phyloP scores from a whole-genome alignment of 345 rosid species.

The Dovyalis caffra region DNA sequence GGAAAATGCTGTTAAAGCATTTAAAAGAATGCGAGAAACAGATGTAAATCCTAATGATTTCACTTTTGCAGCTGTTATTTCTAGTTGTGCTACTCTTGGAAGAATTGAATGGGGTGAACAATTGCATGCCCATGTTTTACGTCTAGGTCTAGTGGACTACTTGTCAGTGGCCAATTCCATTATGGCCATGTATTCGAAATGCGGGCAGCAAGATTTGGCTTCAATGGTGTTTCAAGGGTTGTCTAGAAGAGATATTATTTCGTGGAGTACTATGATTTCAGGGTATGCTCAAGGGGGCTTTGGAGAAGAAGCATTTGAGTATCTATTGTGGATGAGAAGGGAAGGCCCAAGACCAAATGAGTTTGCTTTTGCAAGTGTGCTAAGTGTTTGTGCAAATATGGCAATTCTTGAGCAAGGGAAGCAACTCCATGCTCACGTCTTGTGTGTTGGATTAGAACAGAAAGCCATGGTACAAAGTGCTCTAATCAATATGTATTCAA shows the following conservation, averaged over 20 bases:
- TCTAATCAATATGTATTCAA: slow-evolving; percentile 81
- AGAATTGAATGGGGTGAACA: slow-evolving; percentile 78
- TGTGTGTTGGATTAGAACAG: slow-evolving; percentile 57
- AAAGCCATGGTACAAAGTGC: slow-evolving; percentile 51
- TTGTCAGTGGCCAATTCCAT: slow-evolving; percentile 70
- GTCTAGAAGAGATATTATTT: slow-evolving; percentile 58
- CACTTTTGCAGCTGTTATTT: slow-evolving; percentile 65
- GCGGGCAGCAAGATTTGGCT: slow-evolving; percentile 55
- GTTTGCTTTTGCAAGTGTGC: slow-evolving; percentile 69
- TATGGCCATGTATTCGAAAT: slow-evolving; percentile 71
- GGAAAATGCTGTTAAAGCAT: slow-evolving; percentile 54
- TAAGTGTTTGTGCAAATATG: slow-evolving; percentile 79
- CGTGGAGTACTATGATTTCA: slow-evolving; percentile 85
- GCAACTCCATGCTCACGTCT: slow-evolving; percentile 67
- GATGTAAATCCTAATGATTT: slow-evolving; percentile 62
- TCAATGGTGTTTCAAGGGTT: slow-evolving; percentile 54
- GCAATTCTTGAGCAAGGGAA: slow-evolving; percentile 77
- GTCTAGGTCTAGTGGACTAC: slow-evolving; percentile 44
- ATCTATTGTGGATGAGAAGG: slow-evolving; percentile 76
- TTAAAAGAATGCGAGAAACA: slow-evolving; percentile 52
- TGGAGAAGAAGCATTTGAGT: slow-evolving; percentile 62
- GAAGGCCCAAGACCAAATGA: slow-evolving; percentile 72
- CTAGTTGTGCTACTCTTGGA: slow-evolving; percentile 60
- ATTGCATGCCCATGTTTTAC: slow-evolving; percentile 63
- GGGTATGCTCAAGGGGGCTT: slow-evolving; percentile 69